Percentiles rank a stretch among this genome's conserved stretches.
phyloP scores from a whole-genome alignment of 257 asterid species.

The Penstemon davidsonii region DNA sequence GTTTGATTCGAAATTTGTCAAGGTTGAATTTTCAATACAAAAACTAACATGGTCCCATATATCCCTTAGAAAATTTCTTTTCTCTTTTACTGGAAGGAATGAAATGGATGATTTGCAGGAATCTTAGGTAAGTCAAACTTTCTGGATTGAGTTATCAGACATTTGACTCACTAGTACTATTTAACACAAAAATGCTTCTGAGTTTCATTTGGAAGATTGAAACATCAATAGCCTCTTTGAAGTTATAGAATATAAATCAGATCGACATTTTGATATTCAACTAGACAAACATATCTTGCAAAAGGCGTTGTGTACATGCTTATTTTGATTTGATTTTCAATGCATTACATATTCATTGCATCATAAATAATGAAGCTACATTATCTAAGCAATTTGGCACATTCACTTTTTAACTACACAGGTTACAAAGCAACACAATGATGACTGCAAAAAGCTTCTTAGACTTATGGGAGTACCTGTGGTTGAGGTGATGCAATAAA shows the following conservation, averaged over 20 bases:
- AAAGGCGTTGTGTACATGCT: neutral
- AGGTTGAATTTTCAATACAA: too few species aligned
- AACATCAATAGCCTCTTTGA: neutral
- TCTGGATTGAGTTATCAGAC: neutral
- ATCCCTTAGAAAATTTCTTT: too few species aligned
- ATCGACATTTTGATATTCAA: constrained; percentile 15
- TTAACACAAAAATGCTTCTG: neutral
- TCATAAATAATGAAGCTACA: constrained; percentile 20
- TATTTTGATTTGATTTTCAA: neutral
- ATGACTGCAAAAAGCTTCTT: constrained; percentile 93
- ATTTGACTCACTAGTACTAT: too few species aligned
- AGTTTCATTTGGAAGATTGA: constrained; percentile 18
- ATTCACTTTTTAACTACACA: constrained; percentile 36
- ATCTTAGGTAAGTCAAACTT: constrained; percentile 9
- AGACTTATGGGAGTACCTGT: constrained; percentile 98
- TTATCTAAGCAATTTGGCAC: constrained; percentile 16
- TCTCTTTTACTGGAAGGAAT: too few species aligned
- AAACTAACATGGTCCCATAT: too few species aligned
- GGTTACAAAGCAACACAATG: constrained; percentile 94
- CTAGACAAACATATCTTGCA: neutral
- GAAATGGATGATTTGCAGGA: neutral
- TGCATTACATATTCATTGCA: constrained; percentile 26
- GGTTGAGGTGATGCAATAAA: constrained; percentile 68
- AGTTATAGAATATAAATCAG: constrained; percentile 13
- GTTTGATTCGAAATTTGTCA: too few species aligned